Percentiles rank a stretch among this genome's conserved stretches.
These are phyloP conservation scores for Magnolia changhungtana DNA, from an alignment of 164 flowering plant genomes.

Conservation along the genomic window DNA sequence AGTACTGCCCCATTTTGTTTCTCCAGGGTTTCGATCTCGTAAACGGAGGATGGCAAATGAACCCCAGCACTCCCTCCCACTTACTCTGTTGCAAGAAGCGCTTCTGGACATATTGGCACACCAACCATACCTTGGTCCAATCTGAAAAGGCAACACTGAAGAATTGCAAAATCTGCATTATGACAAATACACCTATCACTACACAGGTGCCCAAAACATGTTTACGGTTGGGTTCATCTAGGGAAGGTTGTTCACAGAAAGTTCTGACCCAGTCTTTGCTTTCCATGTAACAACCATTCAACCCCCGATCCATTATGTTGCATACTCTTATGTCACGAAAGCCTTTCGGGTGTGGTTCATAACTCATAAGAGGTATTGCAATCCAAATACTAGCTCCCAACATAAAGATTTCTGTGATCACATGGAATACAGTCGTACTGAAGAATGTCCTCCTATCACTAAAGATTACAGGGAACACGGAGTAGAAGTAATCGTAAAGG, in stretches of 20 bases:
- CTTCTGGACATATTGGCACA: not conserved
- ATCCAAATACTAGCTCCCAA: not conserved
- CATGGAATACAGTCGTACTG: not conserved
- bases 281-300: too few species aligned
- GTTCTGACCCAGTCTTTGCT: too few species aligned
- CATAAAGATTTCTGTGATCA: not conserved
- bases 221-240: too few species aligned
- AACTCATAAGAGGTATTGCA: not conserved
- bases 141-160: not conserved
- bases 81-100: not conserved
- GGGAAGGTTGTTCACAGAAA: too few species aligned
- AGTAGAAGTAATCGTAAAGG: not conserved
- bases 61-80: not conserved
- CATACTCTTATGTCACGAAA: too few species aligned
- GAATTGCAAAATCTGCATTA: not conserved
- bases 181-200: not conserved
- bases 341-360: too few species aligned
- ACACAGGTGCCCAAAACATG: not conserved
- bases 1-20: not conserved
- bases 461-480: not conserved
- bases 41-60: not conserved
- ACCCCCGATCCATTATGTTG: too few species aligned
- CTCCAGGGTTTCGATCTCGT: not conserved
- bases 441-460: not conserved
- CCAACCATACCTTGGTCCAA: slow-evolving; percentile 1